Percentiles rank a stretch among this genome's conserved stretches.
phyloP scores from a whole-genome alignment of 768 basidiomycete genomes.

The Rhodotorula sphaerocarpa region DNA sequence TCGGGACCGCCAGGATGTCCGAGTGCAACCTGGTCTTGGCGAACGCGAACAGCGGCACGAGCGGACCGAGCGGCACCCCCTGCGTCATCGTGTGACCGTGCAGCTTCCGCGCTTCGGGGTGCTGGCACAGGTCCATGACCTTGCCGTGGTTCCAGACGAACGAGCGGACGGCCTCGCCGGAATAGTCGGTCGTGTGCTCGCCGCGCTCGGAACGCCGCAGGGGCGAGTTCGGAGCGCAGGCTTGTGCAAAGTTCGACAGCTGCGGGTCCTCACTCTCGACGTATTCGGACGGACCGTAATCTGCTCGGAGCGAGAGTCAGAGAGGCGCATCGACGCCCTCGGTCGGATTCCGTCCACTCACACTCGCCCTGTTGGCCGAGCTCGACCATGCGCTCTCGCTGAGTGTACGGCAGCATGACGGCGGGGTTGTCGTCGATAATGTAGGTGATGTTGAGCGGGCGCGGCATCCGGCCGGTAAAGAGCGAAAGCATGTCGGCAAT shows the following conservation, averaged over 20 bases:
- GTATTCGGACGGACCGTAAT: slow-evolving; percentile 38
- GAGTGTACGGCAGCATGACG: slow-evolving; percentile 36
- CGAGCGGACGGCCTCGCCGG: slow-evolving; percentile 28
- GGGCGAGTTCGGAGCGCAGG: slow-evolving; percentile 39
- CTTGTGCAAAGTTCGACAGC: slow-evolving; percentile 38
- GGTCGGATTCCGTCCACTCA: no score
- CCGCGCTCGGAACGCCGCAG: slow-evolving; percentile 37
- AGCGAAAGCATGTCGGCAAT: slow-evolving; percentile 34
- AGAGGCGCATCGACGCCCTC: neutral
- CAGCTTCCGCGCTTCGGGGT: slow-evolving; percentile 37
- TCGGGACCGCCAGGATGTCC: slow-evolving; percentile 87
- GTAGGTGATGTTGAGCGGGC: slow-evolving; percentile 36
- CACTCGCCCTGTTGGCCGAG: slow-evolving; percentile 37
- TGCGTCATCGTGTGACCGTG: slow-evolving; percentile 38
- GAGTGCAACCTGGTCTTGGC: slow-evolving; percentile 73
- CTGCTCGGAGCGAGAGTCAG: slow-evolving; percentile 8
- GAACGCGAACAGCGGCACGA: slow-evolving; percentile 65
- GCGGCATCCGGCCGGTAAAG: slow-evolving; percentile 34
- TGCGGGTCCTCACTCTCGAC: slow-evolving; percentile 33
- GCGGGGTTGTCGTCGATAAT: slow-evolving; percentile 40
- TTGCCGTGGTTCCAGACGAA: slow-evolving; percentile 38
- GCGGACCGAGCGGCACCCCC: slow-evolving; percentile 32
- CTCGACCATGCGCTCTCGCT: slow-evolving; percentile 37
- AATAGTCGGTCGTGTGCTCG: slow-evolving; percentile 30
- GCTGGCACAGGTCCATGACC: slow-evolving; percentile 37